A percentile compares a stretch with the other conserved stretches of the same genome.
These are phyloP conservation scores for Phyllosticta citrichinensis DNA, from an alignment of 2,329 filamentous ascomycete genomes.

Conservation along the genomic window DNA sequence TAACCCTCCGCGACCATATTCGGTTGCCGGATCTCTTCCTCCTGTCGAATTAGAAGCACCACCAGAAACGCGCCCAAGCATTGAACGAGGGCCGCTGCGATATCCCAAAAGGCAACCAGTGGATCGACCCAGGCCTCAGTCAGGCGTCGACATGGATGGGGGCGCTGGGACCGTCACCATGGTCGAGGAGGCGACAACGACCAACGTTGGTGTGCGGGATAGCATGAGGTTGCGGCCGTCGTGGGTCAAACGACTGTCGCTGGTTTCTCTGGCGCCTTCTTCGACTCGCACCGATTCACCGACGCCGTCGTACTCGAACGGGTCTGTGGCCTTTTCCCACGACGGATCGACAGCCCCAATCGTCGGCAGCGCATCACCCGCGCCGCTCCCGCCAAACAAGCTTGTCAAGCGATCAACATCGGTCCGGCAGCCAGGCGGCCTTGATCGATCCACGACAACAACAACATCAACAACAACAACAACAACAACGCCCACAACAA, in stretches of 20 bases:
- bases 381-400: constrained; percentile 55
- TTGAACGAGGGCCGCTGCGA: constrained; percentile 5
- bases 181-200: constrained; percentile 18
- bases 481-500: constrained; percentile 50
- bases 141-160: not conserved
- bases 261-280: constrained; percentile 54
- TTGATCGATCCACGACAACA: constrained; percentile 41
- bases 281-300: constrained; percentile 56
- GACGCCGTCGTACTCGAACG: constrained; percentile 55
- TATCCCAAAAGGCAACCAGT: not conserved
- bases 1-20: constrained; percentile 1
- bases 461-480: constrained; percentile 44
- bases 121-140: not conserved
- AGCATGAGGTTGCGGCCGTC: constrained; percentile 40
- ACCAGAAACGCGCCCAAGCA: not conserved
- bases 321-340: constrained; percentile 37
- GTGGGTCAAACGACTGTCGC: constrained; percentile 63
- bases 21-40: not conserved
- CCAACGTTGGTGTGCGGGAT: constrained; percentile 22
- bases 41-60: not conserved
- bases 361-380: constrained; percentile 33
- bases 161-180: not conserved
- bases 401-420: constrained; percentile 64
- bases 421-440: constrained; percentile 37
- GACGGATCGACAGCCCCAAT: constrained; percentile 54